Evolutionary conservation across 805 yeast species (phyloP), one percentile per base, ranked within the genome.

Genomic region (Kluyveromyces dobzhanskii): DNA sequence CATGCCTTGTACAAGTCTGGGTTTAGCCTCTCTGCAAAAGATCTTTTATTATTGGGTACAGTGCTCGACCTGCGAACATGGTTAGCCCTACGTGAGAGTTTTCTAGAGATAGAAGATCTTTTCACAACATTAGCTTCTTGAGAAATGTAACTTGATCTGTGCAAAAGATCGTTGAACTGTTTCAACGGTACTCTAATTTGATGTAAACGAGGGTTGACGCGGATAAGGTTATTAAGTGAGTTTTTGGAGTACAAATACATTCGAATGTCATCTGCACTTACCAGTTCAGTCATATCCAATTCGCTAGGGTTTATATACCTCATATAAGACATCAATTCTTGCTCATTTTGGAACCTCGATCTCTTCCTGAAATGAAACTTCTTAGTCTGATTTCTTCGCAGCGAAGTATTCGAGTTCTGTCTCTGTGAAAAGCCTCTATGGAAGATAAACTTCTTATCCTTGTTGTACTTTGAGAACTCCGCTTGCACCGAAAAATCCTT

Each of bases 351-450:
- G 17, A 39, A 42, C 21, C 41, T 41, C 5, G 39, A 33, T 17
- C 37, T 34, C 11, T 28, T 19, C 14, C 28, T 17, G 13, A 33
- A n/a, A 17, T 21, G 32, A 10, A 16, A 30, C 12, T 23, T 18
- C n/a, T 28, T 32, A 30, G 27, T 19, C 14, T 18, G 19, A 13
- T 32, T 24, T 42, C 32, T n/a, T 17, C 33, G 28, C 19, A 38
- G 21, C 10, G 28, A 19, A 21, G 26, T 34, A 18, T 16, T 4
- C 2, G 19, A 17, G 9, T 35, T 35, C 21, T 25, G 35, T 17
- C 42, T 38, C 12, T 35, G 23, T 3, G 45, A 48, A 33, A 56
- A 56, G 5, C 61, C 61, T 25, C 44, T 49, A 34, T 56, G 61
- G 28, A 56, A 56, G 25, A 56, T 44, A 29, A 49, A 50, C 18